Conservation (phyloP, 1,139 yeast genomes). For the Pichia sp. region DNA sequence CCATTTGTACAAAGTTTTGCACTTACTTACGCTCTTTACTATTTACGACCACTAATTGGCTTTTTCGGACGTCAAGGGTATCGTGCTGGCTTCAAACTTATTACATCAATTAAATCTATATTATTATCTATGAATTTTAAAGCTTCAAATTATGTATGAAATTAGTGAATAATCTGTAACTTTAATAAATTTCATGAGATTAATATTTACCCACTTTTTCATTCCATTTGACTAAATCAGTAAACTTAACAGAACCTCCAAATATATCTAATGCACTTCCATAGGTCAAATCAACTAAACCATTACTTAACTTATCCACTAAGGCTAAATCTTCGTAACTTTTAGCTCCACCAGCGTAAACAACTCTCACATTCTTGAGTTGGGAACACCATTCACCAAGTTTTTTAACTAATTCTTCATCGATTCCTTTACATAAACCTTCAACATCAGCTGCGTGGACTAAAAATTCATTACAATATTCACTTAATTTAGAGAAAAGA, state of each 20-base stretch:
- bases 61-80: conserved; percentile 2
- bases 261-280: conserved; percentile 93
- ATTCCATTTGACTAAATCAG: conserved; percentile 74
- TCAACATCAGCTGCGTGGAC: conserved; percentile 99
- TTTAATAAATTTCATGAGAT: neutral
- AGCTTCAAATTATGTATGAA: conserved; percentile 1
- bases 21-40: conserved; percentile 36
- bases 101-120: conserved; percentile 1
- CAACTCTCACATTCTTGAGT: conserved; percentile 74
- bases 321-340: conserved; percentile 56
- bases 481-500: conserved; percentile 46
- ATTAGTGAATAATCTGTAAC: neutral
- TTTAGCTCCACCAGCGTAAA: conserved; percentile 96
- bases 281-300: conserved; percentile 82
- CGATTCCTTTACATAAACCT: conserved; percentile 91
- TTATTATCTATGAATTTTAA: conserved; percentile 3
- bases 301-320: conserved; percentile 62
- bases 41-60: conserved; percentile 36
- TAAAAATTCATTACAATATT: conserved; percentile 76
- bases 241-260: conserved; percentile 82
- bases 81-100: neutral
- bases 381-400: conserved; percentile 75
- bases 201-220: neutral
- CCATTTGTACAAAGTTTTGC: conserved; percentile 57
- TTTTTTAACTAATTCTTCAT: conserved; percentile 59